Percentiles rank a stretch among this genome's conserved stretches.
Conservation (phyloP, 345 rosid species). For the Noccaea bulbosa region DNA sequence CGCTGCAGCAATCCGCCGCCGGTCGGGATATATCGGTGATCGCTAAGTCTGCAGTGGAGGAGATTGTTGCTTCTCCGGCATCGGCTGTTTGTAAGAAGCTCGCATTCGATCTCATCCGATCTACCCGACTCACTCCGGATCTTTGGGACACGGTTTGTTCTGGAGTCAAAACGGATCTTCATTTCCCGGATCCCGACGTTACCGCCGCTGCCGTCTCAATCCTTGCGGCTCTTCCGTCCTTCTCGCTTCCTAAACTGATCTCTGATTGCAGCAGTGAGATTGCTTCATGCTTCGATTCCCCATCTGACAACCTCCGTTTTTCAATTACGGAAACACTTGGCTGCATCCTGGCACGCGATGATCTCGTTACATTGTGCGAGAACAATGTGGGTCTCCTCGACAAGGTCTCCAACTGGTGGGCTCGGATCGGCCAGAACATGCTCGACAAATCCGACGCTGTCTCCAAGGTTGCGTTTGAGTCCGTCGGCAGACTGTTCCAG, state of each 20-base stretch:
- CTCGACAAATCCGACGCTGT: constrained; percentile 81
- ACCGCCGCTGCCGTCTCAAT: constrained; percentile 88
- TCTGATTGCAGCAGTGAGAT: constrained; percentile 74
- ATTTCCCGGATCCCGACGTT: constrained; percentile 94
- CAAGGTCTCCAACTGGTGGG: constrained; percentile 91
- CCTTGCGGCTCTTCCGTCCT: constrained; percentile 87
- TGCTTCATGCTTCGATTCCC: constrained; percentile 78
- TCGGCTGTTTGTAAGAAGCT: constrained; percentile 98
- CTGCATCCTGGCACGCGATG: constrained; percentile 89
- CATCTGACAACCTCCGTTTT: constrained; percentile 71
- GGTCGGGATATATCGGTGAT: constrained; percentile 88
- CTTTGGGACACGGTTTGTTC: constrained; percentile 89
- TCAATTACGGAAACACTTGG: constrained; percentile 93
- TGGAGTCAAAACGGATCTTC: constrained; percentile 83
- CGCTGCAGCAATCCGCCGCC: constrained; percentile 97
- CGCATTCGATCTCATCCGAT: constrained; percentile 94
- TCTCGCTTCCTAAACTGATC: constrained; percentile 78
- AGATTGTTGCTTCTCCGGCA: constrained; percentile 88
- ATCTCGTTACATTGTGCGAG: constrained; percentile 86
- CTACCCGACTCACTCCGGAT: constrained; percentile 90
- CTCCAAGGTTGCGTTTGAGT: constrained; percentile 95
- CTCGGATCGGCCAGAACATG: constrained; percentile 80
- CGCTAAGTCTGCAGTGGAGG: constrained; percentile 93
- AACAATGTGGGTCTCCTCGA: constrained; percentile 78
- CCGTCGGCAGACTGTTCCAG: constrained; percentile 85